Percentiles rank a stretch among this genome's conserved stretches.
Evolutionary conservation across 1,139 yeast genomes (phyloP).

Genomic region (Blastobotrys ciferrii): DNA sequence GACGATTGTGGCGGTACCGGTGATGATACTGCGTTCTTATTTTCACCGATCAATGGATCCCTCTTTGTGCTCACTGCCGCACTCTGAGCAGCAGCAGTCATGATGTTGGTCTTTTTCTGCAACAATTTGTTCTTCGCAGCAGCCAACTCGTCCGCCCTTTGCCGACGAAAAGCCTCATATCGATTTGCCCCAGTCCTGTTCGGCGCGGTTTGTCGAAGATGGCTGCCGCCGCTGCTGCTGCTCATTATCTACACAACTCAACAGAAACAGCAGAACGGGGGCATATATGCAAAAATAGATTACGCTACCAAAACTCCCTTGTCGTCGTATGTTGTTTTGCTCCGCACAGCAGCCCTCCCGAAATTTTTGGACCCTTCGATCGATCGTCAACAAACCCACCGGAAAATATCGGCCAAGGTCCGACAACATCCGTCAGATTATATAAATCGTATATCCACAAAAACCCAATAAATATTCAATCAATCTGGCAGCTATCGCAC

Average conservation of each 20-base stretch:
- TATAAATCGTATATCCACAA: too few species aligned
- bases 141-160: neutral
- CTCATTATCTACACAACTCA: neutral
- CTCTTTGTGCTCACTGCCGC: neutral
- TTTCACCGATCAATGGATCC: neutral
- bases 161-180: slow-evolving; percentile 2
- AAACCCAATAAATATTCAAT: too few species aligned
- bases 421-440: too few species aligned
- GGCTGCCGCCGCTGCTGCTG: neutral
- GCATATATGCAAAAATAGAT: too few species aligned
- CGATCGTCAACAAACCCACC: too few species aligned
- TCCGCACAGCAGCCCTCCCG: neutral
- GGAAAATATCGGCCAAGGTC: too few species aligned
- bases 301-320: too few species aligned
- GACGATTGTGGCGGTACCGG: neutral
- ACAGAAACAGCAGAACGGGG: neutral
- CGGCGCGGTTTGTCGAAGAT: slow-evolving; percentile 3
- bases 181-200: slow-evolving; percentile 5
- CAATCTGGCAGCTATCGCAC: too few species aligned
- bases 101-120: slow-evolving; percentile 1
- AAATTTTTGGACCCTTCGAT: too few species aligned
- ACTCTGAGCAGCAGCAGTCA: slow-evolving; percentile 11
- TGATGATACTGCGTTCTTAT: too few species aligned
- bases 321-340: neutral
- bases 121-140: slow-evolving; percentile 1